Evolutionary conservation across 352 stramenopile genomes (phyloP), one percentile per base, ranked within the genome.

Genomic region (Blastocystis sp.): DNA sequence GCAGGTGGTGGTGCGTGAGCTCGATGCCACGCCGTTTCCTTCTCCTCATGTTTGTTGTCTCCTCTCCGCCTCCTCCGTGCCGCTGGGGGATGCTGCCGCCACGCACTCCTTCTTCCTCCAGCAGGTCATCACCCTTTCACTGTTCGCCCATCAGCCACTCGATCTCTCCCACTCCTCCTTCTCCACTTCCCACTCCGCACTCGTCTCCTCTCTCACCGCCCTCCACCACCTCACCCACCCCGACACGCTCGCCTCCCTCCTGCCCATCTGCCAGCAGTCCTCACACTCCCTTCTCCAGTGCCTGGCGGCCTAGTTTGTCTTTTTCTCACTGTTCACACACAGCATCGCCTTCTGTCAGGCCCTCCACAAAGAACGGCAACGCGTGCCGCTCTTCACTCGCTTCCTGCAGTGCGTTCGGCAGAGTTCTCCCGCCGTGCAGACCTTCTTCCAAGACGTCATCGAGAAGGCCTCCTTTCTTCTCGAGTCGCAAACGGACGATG

Each of bases 31-130:
- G 17, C 17, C 21, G 40, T 28, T 23, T 38, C 19, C 56, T 38
- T 60, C 41, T 5, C 48, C 28, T 28, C 52, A 41, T 11, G 28
- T 38, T 14, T n/a, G n/a, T 48, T 76, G 28, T 2, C 48, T 76
- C 2, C 66, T 76, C 52, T 38, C 14, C 19, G 14, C 66, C 23
- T 56, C 41, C 48, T 2, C 66, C 5, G 14, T 21, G 28, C 34
- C 41, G 21, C 41, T 76, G 1, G 53, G 28, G 21, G 48, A 52
- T 48, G 34, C 41, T 11, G 2, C 52, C 28, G 9, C 52, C 14
- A 23, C 53, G 2, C 48, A 28, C 40, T 9, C 64, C 17, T 74
- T 74, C 34, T 60, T 62, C 41, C 74, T 84, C 21, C 74, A 84
- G 10, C 74, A 84, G 38, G 21, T 84, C 21, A 59, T 69, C 23